Evolutionary conservation across 1,139 yeast species (phyloP).

Genomic region (Candida sp.): DNA sequence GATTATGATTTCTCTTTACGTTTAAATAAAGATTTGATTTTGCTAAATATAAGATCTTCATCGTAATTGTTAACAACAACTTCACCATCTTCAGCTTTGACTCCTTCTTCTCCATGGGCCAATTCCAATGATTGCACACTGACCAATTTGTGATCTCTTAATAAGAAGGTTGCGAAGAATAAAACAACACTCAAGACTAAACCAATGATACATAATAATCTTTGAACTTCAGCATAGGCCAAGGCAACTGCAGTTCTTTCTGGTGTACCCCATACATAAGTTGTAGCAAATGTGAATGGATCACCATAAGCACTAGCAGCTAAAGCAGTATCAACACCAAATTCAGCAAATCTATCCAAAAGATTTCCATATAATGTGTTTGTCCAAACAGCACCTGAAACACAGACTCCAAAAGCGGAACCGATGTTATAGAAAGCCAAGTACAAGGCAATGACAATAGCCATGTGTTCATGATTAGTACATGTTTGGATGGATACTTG

Average conservation of each 20-base stretch:
- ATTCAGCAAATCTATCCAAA: slow-evolving; percentile 11
- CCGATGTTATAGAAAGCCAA: slow-evolving; percentile 59
- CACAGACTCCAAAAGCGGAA: slow-evolving; percentile 50
- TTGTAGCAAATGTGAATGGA: slow-evolving; percentile 46
- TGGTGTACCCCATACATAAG: slow-evolving; percentile 58
- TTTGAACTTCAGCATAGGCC: slow-evolving; percentile 61
- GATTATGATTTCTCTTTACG: background rate
- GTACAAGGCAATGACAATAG: slow-evolving; percentile 55
- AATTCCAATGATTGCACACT: slow-evolving; percentile 32
- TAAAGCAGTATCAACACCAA: slow-evolving; percentile 14
- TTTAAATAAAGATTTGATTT: slow-evolving; percentile 4
- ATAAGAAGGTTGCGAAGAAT: slow-evolving; percentile 42
- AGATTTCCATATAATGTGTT: slow-evolving; percentile 14
- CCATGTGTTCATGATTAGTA: slow-evolving; percentile 63
- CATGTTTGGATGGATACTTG: slow-evolving; percentile 61
- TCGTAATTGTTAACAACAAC: slow-evolving; percentile 42
- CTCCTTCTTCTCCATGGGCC: slow-evolving; percentile 19
- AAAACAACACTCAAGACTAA: slow-evolving; percentile 52
- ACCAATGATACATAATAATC: slow-evolving; percentile 55
- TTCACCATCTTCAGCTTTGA: slow-evolving; percentile 30
- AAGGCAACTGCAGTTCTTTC: slow-evolving; percentile 53
- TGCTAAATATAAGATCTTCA: slow-evolving; percentile 18
- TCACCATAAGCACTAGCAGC: slow-evolving; percentile 49
- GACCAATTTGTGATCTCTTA: slow-evolving; percentile 53
- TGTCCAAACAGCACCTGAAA: slow-evolving; percentile 70